A percentile compares a stretch with the other conserved stretches of the same genome.
Conservation (phyloP, 208 protist species). For the Leishmania major region DNA sequence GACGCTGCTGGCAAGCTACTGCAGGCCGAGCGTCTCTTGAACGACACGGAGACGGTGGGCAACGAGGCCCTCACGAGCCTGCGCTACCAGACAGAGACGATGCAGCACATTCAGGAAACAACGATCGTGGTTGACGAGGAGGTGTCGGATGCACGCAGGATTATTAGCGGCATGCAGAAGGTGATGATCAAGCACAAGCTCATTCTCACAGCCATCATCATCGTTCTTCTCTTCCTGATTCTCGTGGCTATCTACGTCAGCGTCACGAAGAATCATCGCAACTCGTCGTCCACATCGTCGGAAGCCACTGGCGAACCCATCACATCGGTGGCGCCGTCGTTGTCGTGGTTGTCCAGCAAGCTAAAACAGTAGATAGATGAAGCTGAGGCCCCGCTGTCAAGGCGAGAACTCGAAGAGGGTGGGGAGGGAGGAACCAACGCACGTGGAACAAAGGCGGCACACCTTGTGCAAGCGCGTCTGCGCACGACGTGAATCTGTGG, state of each 20-base stretch:
- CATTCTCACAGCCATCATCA: slow-evolving; percentile 59
- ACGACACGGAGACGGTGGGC: slow-evolving; percentile 66
- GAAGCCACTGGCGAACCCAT: slow-evolving; percentile 37
- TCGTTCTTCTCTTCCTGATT: slow-evolving; percentile 65
- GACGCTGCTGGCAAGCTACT: slow-evolving; percentile 54
- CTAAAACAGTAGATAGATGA: not conserved
- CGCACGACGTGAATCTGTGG: not conserved
- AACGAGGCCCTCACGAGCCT: slow-evolving; percentile 60
- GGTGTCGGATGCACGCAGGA: slow-evolving; percentile 65
- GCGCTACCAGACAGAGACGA: slow-evolving; percentile 67
- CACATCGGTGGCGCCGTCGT: slow-evolving; percentile 20
- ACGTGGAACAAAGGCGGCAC: not conserved
- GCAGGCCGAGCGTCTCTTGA: slow-evolving; percentile 69
- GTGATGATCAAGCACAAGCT: slow-evolving; percentile 82
- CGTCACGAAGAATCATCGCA: slow-evolving; percentile 30
- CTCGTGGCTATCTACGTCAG: slow-evolving; percentile 67
- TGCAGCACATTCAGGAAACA: slow-evolving; percentile 68
- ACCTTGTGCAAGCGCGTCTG: not conserved
- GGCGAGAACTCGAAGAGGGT: not conserved
- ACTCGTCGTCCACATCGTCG: slow-evolving; percentile 22
- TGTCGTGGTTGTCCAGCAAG: not conserved
- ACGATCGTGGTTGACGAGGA: slow-evolving; percentile 76
- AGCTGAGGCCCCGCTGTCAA: not conserved
- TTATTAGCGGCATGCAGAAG: slow-evolving; percentile 66
- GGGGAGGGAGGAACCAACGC: too few relatives aligned